Percentiles rank a stretch among this genome's conserved stretches.
Conservation (phyloP, 306 rosid genomes). For the Fragaria ananassa region DNA sequence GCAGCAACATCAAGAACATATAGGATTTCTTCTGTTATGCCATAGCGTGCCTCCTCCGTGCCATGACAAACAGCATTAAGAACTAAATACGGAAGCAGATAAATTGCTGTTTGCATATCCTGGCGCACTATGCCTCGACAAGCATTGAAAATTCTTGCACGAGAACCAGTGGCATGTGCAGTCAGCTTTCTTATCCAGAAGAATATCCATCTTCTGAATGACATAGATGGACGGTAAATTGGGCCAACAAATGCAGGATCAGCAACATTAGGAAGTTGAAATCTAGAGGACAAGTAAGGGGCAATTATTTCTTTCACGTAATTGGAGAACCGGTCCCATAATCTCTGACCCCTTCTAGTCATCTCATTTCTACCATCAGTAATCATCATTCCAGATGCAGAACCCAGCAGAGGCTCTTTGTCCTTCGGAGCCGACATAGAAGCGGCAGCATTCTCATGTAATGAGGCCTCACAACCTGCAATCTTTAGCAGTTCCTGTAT, state of each 20-base stretch:
- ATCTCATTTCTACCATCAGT: constrained; percentile 38
- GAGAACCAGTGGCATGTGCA: constrained; percentile 83
- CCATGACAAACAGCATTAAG: constrained; percentile 93
- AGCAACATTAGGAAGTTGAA: constrained; percentile 72
- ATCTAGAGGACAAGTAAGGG: constrained; percentile 91
- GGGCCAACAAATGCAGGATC: constrained; percentile 66
- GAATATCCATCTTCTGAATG: constrained; percentile 88
- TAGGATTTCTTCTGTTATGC: constrained; percentile 81
- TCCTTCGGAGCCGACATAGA: constrained; percentile 40
- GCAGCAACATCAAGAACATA: constrained; percentile 88
- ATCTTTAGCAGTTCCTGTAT: constrained; percentile 95
- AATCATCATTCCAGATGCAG: constrained; percentile 35
- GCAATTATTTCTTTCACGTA: constrained; percentile 97
- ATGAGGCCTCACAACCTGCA: constrained; percentile 91
- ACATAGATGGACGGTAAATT: constrained; percentile 71
- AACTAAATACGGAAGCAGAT: constrained; percentile 90
- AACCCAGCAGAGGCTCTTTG: constrained; percentile 24
- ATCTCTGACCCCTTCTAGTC: constrained; percentile 80
- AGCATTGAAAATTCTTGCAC: constrained; percentile 85
- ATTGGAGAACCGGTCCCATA: constrained; percentile 91
- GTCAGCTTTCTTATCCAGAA: constrained; percentile 82
- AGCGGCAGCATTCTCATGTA: constrained; percentile 69
- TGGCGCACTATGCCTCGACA: constrained; percentile 93
- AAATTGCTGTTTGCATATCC: constrained; percentile 87
- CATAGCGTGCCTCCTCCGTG: constrained; percentile 73